These are phyloP conservation scores for Microbotryum scabiosae DNA, from an alignment of 1,284 basidiomycete genomes.

Conservation along the genomic window DNA sequence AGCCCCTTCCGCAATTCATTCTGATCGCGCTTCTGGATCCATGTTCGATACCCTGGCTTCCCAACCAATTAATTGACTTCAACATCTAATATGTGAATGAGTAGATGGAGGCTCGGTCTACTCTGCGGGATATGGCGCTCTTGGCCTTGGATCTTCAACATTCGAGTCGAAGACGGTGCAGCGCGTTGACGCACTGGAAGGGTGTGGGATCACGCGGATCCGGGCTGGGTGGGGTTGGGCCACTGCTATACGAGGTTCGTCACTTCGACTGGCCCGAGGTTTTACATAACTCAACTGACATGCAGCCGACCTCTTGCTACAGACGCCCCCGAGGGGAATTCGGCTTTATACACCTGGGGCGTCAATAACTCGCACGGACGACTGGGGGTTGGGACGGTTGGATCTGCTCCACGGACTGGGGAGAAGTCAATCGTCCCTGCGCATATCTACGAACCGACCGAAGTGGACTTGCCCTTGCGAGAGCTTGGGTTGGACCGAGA, in stretches of 20 bases:
- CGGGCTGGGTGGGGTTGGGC: slow-evolving; percentile 23
- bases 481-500: slow-evolving; percentile 10
- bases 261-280: no score
- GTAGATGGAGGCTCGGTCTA: slow-evolving; percentile 24
- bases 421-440: background rate
- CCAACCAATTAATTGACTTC: background rate
- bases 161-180: background rate
- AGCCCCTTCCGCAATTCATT: background rate
- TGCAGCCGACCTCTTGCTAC: background rate
- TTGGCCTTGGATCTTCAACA: slow-evolving; percentile 5
- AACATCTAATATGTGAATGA: background rate
- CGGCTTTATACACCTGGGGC: slow-evolving; percentile 22
- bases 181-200: slow-evolving; percentile 11
- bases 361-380: slow-evolving; percentile 21
- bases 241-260: slow-evolving; percentile 15
- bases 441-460: slow-evolving; percentile 12
- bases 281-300: background rate
- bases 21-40: background rate
- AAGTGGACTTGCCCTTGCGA: slow-evolving; percentile 12
- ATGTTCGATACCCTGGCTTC: no score
- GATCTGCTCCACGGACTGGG: background rate
- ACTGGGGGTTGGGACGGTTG: slow-evolving; percentile 13
- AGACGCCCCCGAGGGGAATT: slow-evolving; percentile 3
- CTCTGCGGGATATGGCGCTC: slow-evolving; percentile 20
- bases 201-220: slow-evolving; percentile 13